phyloP scores from a whole-genome alignment of 805 yeast genomes.

The Kazachstania taianensis region DNA sequence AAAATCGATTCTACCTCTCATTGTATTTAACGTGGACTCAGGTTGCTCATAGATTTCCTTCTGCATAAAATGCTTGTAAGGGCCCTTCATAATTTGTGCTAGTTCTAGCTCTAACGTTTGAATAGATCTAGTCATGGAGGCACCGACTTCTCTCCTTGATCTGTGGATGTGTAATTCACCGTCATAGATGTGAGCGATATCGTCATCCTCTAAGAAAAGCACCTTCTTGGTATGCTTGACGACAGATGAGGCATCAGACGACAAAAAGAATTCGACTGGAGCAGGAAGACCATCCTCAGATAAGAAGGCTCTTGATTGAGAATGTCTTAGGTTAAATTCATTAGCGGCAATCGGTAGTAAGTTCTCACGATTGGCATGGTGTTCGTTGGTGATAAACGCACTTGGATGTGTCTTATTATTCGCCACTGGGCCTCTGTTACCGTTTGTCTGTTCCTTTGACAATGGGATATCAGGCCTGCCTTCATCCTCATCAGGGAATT shows the following conservation, averaged over 20 bases:
- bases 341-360: slow-evolving; percentile 49
- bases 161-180: slow-evolving; percentile 98
- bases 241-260: slow-evolving; percentile 96
- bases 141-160: slow-evolving; percentile 77
- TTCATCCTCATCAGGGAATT: slow-evolving; percentile 63
- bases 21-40: slow-evolving; percentile 93
- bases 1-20: slow-evolving; percentile 98
- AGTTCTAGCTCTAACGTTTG: slow-evolving; percentile 95
- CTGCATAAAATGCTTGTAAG: slow-evolving; percentile 93
- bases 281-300: slow-evolving; percentile 87
- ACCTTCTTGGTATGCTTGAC: slow-evolving; percentile 96
- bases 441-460: slow-evolving; percentile 15
- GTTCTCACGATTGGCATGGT: slow-evolving; percentile 6
- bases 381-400: slow-evolving; percentile 5
- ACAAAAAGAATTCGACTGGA: slow-evolving; percentile 91
- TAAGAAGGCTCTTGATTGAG: slow-evolving; percentile 93
- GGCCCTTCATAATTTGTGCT: slow-evolving; percentile 97
- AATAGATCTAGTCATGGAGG: slow-evolving; percentile 89
- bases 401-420: slow-evolving; percentile 6
- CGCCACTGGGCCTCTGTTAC: slow-evolving; percentile 1
- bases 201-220: slow-evolving; percentile 92
- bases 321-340: slow-evolving; percentile 55
- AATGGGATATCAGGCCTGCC: slow-evolving; percentile 27
- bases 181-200: slow-evolving; percentile 94
- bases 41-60: slow-evolving; percentile 99